Evolutionary conservation across 192 early-diverging fungal genomes (phyloP).

Genomic region (Thamnidium elegans): DNA sequence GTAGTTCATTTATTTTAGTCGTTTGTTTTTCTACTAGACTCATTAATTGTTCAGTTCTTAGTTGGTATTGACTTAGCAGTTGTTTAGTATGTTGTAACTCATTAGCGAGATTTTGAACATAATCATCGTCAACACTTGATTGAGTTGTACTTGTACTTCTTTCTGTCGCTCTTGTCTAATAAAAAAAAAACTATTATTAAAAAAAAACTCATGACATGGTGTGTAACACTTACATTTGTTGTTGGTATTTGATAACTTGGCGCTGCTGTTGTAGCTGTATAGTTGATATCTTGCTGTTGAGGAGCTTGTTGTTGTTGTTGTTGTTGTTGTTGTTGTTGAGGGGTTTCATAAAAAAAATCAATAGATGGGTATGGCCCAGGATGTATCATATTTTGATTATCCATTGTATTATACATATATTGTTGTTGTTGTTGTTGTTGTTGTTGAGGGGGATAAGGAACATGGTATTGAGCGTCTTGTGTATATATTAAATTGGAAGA

Average conservation of each 20-base stretch:
- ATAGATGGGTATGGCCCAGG: neutral
- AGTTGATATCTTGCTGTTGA: too few relatives aligned
- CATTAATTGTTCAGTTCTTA: slow-evolving; percentile 17
- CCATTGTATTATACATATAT: too few relatives aligned
- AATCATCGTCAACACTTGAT: neutral
- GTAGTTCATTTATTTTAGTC: slow-evolving; percentile 6
- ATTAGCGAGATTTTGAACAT: slow-evolving; percentile 1
- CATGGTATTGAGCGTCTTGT: too few relatives aligned
- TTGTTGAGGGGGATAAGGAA: too few relatives aligned
- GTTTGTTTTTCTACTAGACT: slow-evolving; percentile 9
- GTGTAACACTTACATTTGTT: neutral
- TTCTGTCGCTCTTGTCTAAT: neutral
- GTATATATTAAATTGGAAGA: too few relatives aligned
- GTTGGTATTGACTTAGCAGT: slow-evolving; percentile 5
- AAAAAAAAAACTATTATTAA: neutral
- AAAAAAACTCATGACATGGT: neutral
- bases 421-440: too few relatives aligned
- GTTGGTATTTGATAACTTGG: too few relatives aligned
- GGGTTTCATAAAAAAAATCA: neutral
- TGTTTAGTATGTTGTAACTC: slow-evolving; percentile 8
- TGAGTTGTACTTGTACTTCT: neutral
- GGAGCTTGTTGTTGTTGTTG: too few relatives aligned
- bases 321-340: neutral
- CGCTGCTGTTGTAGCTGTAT: too few relatives aligned
- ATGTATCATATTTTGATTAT: too few relatives aligned